phyloP scores from a whole-genome alignment of 257 asterid species.

The Gentiana straminea region DNA sequence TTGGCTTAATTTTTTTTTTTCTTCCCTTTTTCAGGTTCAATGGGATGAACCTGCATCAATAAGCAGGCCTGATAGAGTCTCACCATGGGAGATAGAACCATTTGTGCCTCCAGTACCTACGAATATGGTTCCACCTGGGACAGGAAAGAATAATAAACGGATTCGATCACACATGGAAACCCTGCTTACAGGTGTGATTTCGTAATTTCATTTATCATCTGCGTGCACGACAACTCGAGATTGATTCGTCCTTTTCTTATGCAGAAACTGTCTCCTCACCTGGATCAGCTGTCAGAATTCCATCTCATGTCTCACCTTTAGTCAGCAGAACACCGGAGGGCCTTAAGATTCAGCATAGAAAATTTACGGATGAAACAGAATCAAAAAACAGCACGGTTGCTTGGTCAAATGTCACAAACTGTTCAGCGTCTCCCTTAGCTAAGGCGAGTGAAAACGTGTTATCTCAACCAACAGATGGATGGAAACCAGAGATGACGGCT shows the following conservation, averaged over 20 bases:
- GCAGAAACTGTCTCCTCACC: constrained; percentile 34
- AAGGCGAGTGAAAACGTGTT: constrained; percentile 20
- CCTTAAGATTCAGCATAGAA: constrained; percentile 17
- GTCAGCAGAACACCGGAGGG: constrained; percentile 23
- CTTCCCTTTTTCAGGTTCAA: constrained; percentile 25
- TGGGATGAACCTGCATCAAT: constrained; percentile 50
- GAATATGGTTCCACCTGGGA: constrained; percentile 13
- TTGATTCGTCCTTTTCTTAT: constrained; percentile 5
- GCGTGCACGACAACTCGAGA: constrained; percentile 4
- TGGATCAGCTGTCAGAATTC: constrained; percentile 45
- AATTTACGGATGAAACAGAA: constrained; percentile 39
- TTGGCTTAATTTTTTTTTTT: neutral
- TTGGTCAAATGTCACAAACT: constrained; percentile 46
- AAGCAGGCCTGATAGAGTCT: constrained; percentile 44
- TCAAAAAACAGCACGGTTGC: constrained; percentile 38
- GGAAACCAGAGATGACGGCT: constrained; percentile 32
- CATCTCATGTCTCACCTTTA: constrained; percentile 23
- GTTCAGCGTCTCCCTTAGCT: constrained; percentile 21
- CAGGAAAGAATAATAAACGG: constrained; percentile 17
- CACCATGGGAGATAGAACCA: constrained; percentile 58
- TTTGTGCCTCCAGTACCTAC: constrained; percentile 21
- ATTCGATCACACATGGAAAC: constrained; percentile 12
- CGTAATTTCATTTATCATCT: neutral
- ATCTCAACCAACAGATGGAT: constrained; percentile 25
- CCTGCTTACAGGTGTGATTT: constrained; percentile 10